phyloP scores from a whole-genome alignment of 2,329 filamentous ascomycete genomes.

The Aspergillus fumigatiaffinis region DNA sequence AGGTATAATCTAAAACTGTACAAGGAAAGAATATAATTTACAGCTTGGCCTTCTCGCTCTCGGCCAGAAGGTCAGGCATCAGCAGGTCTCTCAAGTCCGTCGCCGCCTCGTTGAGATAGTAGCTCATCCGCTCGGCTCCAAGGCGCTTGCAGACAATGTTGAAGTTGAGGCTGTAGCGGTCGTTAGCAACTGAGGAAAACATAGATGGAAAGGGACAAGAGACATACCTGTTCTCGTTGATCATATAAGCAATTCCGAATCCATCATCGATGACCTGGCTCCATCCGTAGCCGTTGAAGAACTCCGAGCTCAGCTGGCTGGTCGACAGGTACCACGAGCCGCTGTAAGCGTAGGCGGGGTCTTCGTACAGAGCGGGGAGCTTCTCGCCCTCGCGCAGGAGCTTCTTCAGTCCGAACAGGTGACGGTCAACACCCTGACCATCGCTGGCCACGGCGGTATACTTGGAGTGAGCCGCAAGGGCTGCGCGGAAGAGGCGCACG shows the following conservation, averaged over 20 bases:
- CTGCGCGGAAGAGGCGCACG: constrained; percentile 74
- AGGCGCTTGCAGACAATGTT: constrained; percentile 94
- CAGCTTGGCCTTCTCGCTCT: constrained; percentile 80
- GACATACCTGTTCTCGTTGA: constrained; percentile 88
- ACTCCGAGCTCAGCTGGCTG: constrained; percentile 89
- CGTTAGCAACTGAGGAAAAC: constrained; percentile 8
- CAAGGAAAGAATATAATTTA: constrained; percentile 43
- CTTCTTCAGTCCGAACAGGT: constrained; percentile 96
- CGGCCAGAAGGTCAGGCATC: constrained; percentile 63
- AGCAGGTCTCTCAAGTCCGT: constrained; percentile 84
- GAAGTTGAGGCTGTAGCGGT: constrained; percentile 73
- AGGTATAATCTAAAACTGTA: background rate
- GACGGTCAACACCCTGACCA: constrained; percentile 89
- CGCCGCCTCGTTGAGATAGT: constrained; percentile 92
- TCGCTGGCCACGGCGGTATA: constrained; percentile 89
- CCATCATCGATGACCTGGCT: constrained; percentile 94
- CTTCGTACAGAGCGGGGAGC: constrained; percentile 76
- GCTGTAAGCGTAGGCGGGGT: constrained; percentile 81
- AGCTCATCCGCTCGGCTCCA: constrained; percentile 88
- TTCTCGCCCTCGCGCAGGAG: constrained; percentile 76
- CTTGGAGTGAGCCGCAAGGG: constrained; percentile 75
- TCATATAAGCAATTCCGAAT: constrained; percentile 99
- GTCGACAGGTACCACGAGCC: constrained; percentile 85
- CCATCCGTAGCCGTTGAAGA: constrained; percentile 99
- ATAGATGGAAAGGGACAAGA: background rate